Base-by-base conservation (phyloP, 2,329 filamentous ascomycete genomes). In the Aspergillus sergii region DNA sequence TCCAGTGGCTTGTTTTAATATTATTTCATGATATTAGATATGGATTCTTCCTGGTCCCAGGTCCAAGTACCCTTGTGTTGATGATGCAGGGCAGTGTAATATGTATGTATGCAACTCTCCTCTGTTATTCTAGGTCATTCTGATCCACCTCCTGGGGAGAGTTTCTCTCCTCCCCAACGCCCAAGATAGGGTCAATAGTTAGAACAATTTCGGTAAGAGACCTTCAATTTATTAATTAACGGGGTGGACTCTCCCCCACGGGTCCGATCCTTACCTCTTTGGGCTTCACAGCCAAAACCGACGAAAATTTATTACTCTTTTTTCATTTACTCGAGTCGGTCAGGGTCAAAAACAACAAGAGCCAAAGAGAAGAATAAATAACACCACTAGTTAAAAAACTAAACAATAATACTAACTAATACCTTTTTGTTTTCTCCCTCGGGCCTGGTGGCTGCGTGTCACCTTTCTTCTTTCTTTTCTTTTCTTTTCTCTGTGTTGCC, bases 221-320 rank as follows among this genome's bases (percentile, higher is more conserved):
- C 14, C 21, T 53, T 54, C 30, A 36, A 54, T 36, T 54, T 54
- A 54, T 36, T 54, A 36, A 54, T 54, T 32, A 48, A 41, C 61
- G 61, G 54, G 57, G 59, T 60, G 51, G 63, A 57, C 30, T 54
- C 61, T 64, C 62, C 41, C 59, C 59, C 57, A 60, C 41, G 50
- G 32, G 30, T 63, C 65, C 36, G 65, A 67, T 67, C 65, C 51
- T 58, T 67, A 54, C 65, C 63, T 39, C 32, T 58, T 67, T 60
- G 46, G 63, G 65, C 14, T 30, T 61, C 57, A 57, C 43, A 55
- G 39, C 39, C 10, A 45, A 46, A 58, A 53, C 19, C 39, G 34
- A 32, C 58, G 26, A 56, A 60, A 43, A 54, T 14, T 34, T 21
- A 54, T 32, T 34, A 34, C 28, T 36, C 39, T 41, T 41, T 54